A percentile compares a stretch with the other conserved stretches of the same genome.
Conservation (phyloP, 441 rosid species). For the Biscutella laevigata region DNA sequence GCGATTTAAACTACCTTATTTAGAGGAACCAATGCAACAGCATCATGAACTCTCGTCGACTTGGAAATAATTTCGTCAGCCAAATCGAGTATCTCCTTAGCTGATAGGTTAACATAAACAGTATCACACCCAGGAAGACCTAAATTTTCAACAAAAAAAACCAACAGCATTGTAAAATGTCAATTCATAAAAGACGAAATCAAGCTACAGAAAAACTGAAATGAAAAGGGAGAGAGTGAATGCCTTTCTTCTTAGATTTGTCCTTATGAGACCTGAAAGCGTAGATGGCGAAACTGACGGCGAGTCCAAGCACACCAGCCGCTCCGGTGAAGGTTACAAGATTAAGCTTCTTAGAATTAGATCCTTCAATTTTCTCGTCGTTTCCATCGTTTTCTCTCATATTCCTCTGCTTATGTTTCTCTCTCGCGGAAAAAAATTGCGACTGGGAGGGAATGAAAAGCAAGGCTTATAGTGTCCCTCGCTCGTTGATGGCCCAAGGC, state of each 20-base stretch:
- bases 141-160: constrained; percentile 22
- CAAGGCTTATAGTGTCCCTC: too few relatives aligned
- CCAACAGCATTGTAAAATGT: neutral
- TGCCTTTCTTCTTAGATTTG: constrained; percentile 55
- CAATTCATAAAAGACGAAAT: neutral
- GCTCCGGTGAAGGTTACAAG: constrained; percentile 61
- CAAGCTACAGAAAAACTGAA: neutral
- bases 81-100: constrained; percentile 58
- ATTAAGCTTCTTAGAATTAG: constrained; percentile 32
- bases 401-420: constrained; percentile 10
- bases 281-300: constrained; percentile 54
- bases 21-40: constrained; percentile 66
- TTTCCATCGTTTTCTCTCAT: constrained; percentile 33
- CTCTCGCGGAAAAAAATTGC: neutral
- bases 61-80: constrained; percentile 53
- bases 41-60: constrained; percentile 63
- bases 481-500: constrained; percentile 9
- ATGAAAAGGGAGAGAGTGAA: neutral
- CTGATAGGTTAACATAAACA: constrained; percentile 53
- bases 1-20: constrained; percentile 46
- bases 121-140: constrained; percentile 62
- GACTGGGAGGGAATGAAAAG: constrained; percentile 17
- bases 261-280: constrained; percentile 43
- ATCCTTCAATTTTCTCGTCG: constrained; percentile 27
- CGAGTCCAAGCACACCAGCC: constrained; percentile 57